Evolutionary conservation across 495 filamentous ascomycete genomes (phyloP), one percentile per base, ranked within the genome.

Genomic region (Podospora didyma): DNA sequence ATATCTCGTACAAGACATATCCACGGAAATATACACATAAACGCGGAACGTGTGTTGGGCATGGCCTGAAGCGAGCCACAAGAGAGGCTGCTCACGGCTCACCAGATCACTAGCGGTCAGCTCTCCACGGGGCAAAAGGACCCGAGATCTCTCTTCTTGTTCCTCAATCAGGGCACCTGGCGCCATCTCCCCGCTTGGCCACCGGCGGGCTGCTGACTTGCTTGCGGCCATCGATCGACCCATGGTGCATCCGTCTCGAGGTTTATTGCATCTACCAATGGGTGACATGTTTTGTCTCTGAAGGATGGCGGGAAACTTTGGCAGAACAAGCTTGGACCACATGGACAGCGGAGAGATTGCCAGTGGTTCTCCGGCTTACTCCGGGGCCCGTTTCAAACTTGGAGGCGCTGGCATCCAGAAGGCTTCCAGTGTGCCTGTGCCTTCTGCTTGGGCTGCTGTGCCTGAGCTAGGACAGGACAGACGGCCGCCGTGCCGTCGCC

Each of bases 211-310:
- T 17, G 39, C 45, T 12, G 45, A 26, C 45, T 47, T 51, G 48
- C 48, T 11, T 51, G 48, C 31, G 16, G 48, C 24, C 26, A 51
- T 51, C 48, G 48, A 51, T 51, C 48, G 48, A 17, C 48, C n/a
- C 31, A 14, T 5, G 11, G 45, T 11, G 45, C 48, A 3, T 31
- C 37, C 39, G 39, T 9, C 5, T 7, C 7, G 5, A 42, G n/a
- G 39, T 42, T 17, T 16, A 42, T 42, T 7, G 39, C 39, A 42
- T 42, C 39, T 14, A 5, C n/a, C 4, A 42, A 14, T 42, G 39
- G n/a, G 39, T 31, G 3, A 9, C 3, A 9, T 4, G 26, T 31
- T 31, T 31, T n/a, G n/a, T n/a, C n/a, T 4, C 26, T 31, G 26
- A 31, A 31, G 26, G 26, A 31, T 31, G 26, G 26, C 26, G 9